phyloP scores from a whole-genome alignment of 768 basidiomycete genomes.

The Tricholoma sp. region DNA sequence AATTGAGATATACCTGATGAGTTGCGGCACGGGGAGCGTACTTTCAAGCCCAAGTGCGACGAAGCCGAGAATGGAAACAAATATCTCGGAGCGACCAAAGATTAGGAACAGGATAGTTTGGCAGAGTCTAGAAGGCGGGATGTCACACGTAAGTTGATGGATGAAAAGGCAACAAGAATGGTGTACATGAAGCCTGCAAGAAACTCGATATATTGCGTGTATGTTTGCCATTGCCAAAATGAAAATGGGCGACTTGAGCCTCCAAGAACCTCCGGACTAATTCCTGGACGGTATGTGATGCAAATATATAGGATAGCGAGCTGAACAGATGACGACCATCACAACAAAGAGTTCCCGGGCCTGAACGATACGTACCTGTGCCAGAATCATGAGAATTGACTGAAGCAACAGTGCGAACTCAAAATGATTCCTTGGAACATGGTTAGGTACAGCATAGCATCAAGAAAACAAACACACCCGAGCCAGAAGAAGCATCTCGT shows the following conservation, averaged over 20 bases:
- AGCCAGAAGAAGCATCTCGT: constrained; percentile 91
- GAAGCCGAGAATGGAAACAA: constrained; percentile 64
- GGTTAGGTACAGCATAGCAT: background rate
- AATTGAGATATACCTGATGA: constrained; percentile 52
- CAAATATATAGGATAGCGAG: constrained; percentile 79
- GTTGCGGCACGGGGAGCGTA: constrained; percentile 80
- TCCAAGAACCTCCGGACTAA: constrained; percentile 54
- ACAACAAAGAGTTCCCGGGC: constrained; percentile 2
- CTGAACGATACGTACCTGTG: constrained; percentile 50
- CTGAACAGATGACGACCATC: constrained; percentile 29
- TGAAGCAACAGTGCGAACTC: constrained; percentile 75
- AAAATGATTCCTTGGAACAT: constrained; percentile 47
- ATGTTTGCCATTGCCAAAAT: constrained; percentile 85
- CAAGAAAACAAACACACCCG: constrained; percentile 35
- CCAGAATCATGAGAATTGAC: constrained; percentile 78
- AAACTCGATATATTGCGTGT: constrained; percentile 78
- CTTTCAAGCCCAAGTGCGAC: constrained; percentile 79
- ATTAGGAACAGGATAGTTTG: constrained; percentile 74
- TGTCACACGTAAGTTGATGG: constrained; percentile 20
- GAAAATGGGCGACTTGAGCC: constrained; percentile 60
- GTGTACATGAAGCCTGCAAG: constrained; percentile 72
- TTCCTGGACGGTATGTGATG: constrained; percentile 59
- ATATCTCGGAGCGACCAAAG: constrained; percentile 57
- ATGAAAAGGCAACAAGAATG: background rate
- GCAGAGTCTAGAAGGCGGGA: constrained; percentile 39